Evolutionary conservation across 805 yeast species (phyloP), one percentile per base, ranked within the genome.

Genomic region (Starmerella khaoyaiensis): DNA sequence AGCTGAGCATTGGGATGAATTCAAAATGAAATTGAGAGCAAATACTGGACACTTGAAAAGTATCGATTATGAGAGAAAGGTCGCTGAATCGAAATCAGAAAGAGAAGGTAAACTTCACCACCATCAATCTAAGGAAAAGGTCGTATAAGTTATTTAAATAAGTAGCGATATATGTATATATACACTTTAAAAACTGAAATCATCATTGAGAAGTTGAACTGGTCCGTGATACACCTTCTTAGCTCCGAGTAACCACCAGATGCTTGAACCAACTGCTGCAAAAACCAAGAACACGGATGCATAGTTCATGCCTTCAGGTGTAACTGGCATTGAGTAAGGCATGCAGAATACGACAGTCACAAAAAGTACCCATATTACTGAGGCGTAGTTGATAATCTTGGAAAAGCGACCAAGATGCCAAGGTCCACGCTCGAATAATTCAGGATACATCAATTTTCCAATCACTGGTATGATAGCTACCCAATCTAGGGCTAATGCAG

Each of bases 401-500:
- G 50, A 43, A 45, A 55, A 65, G 33, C 50, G 54, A n/a, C 83
- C 83, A 42, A 76, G 60, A 53, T 68, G 62, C 74, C 79, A 75
- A 5, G 81, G 81, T 3, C 83, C 83, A 3, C 69, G 71, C 44
- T 59, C 58, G 60, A 75, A 74, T 23, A 67, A 59, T 35, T 68
- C 57, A 3, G 75, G 69, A 49, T 65, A 69, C 2, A 77, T 65
- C 48, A 74, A 68, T 54, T 74, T 72, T 40, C 76, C 63, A 6
- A 71, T 49, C 12, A 75, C 69, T n/a, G 83, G 82, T 47, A 72
- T 61, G 16, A 71, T 65, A 58, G 74, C 76, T 3, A 81, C 74
- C 39, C 75, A 65, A 50, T 74, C 74, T 1, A 78, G 70, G n/a
- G 77, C 69, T 48, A 76, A 73, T 34, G 80, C 81, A 20, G 79